These are phyloP conservation scores for Sordaria brevicollis DNA, from an alignment of 495 filamentous ascomycete genomes.

Conservation along the genomic window DNA sequence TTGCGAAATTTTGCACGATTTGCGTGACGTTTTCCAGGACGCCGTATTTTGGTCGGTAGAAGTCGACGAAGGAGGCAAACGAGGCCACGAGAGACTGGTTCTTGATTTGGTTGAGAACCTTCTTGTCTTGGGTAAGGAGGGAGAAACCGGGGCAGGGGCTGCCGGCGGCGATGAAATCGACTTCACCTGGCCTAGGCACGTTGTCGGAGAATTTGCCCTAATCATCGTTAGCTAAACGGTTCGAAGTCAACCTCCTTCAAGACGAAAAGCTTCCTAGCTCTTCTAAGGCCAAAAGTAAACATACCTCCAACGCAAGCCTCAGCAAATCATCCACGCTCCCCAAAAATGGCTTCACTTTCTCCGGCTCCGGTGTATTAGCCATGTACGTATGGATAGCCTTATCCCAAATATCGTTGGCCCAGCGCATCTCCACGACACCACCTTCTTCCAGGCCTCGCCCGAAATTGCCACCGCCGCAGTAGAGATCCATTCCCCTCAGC, in stretches of 20 bases:
- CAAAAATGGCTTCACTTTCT: constrained; percentile 36
- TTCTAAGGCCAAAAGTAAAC: too few relatives aligned
- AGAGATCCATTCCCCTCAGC: constrained; percentile 54
- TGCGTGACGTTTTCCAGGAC: constrained; percentile 61
- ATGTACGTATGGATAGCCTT: constrained; percentile 58
- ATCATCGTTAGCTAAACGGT: background rate
- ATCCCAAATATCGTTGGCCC: constrained; percentile 53
- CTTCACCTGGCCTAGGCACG: constrained; percentile 46
- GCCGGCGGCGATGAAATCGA: constrained; percentile 61
- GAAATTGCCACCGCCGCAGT: constrained; percentile 65
- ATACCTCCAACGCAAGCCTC: constrained; percentile 32
- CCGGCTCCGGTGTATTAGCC: constrained; percentile 38
- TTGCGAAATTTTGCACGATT: constrained; percentile 39
- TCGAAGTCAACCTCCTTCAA: background rate
- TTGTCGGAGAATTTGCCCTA: constrained; percentile 29
- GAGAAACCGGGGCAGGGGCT: constrained; percentile 70
- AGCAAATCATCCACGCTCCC: constrained; percentile 66
- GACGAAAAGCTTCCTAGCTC: too few relatives aligned
- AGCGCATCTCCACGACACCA: constrained; percentile 49
- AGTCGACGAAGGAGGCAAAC: constrained; percentile 60
- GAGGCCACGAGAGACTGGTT: constrained; percentile 66
- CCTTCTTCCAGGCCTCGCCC: constrained; percentile 66
- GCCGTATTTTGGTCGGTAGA: constrained; percentile 62
- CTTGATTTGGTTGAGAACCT: constrained; percentile 33
- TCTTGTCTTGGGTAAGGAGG: constrained; percentile 41